Base-by-base conservation (phyloP, 306 rosid genomes). In the Pterocarpus macrocarpus region DNA sequence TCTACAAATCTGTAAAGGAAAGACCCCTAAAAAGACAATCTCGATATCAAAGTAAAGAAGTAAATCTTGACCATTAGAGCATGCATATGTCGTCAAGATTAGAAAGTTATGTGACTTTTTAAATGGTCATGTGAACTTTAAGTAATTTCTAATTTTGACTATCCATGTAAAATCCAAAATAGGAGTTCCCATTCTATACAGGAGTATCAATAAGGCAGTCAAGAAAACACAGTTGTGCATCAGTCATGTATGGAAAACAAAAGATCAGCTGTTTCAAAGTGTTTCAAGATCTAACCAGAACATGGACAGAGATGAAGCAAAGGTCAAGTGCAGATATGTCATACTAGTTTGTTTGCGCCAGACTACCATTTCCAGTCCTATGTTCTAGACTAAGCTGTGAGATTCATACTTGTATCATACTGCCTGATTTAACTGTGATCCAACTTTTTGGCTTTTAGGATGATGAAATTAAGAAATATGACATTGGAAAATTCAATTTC, bases 401-500 rank as follows among this genome's bases (percentile, higher is more conserved):
- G 16, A 79, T 35, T 47, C 7, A 3, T 34, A 11, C 63, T 69
- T 15, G 69, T 55, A 78, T 30, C 56, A 57, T 43, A 55, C 44
- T 52, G 57, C 50, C 13, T 32, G 50, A 32, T 34, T 17, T 78
- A n/a, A 68, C 13, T 30, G 47, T 62, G 39, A 38, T 41, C 12
- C 67, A 69, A 69, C 58, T 78, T 34, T 44, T 34, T 35, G n/a
- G 16, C 39, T 16, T 57, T 14, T 22, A 22, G 62, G 57, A 43
- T 45, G 63, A 62, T 80, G 17, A 47, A 49, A 49, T 59, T 15
- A 52, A 44, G 49, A 75, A 32, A 75, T 44, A 44, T 62, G 47
- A 63, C 10, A 17, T 36, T 52, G 43, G 14, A 58, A 36, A 22
- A 76, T 47, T 76, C 22, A 45, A 62, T 47, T 76, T 62, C 39